Base-by-base conservation (phyloP, 2,329 filamentous ascomycete species). In the Aspergillus bombycis region DNA sequence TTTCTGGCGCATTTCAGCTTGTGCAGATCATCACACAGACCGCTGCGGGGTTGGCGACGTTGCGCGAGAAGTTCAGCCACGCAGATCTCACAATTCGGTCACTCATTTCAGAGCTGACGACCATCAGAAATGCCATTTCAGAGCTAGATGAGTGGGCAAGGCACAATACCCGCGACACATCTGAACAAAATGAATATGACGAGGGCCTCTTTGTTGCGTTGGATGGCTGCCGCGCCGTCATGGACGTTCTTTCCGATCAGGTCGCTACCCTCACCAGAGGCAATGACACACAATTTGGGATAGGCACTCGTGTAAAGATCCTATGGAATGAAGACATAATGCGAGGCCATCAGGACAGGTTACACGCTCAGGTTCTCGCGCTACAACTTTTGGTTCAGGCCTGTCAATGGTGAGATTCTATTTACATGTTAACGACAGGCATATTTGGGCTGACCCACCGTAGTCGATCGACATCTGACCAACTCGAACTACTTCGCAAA, bases 291-390 rank as follows among this genome's bases (percentile, higher is more conserved):
- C 57, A 64, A 11, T 57, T 73, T 34, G 67, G 73, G 14, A 71
- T 78, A 36, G 62, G 70, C 38, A 67, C 65, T 28, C 71, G 71
- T 16, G 68, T 74, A 32, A 74, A 67, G 61, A 70, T 75, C 28
- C 67, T 75, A 4, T 79, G 77, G 78, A 79, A 75, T 61, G 77
- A 80, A 45, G 71, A 74, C 26, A 66, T 67, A 14, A 78, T 80
- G 75, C 72, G 66, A 63, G 73, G 69, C 32, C 75, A 79, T 56
- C 71, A 76, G 61, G 71, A 75, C 30, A 69, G 73, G 55, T 62
- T 80, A 52, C 76, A 74, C 30, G 70, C 74, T 23, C 78, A 79
- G 58, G 73, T 79, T 7, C 67, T 72, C 43, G 78, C 78, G 12
- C 67, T 80, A 21, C 77, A 79, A 50, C 60, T 80, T 26, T 65